Evolutionary conservation across 2,329 filamentous ascomycete species (phyloP), one percentile per base, ranked within the genome.

Genomic region (Trichoderma atrobrunneum): DNA sequence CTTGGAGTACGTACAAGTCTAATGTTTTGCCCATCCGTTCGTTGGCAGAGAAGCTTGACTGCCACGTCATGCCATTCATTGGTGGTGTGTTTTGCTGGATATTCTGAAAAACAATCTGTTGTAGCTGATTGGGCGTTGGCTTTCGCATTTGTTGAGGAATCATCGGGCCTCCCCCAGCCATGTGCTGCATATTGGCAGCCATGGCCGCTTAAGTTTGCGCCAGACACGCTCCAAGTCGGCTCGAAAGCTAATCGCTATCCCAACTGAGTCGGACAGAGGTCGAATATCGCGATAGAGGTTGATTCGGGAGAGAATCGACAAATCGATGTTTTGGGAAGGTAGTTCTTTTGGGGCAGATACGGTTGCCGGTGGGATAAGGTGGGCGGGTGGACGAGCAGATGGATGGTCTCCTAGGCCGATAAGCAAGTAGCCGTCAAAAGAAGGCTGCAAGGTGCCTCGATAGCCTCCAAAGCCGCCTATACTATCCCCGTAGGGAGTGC

Each of bases 181-280:
- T 88, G 77, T 87, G 87, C 79, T 85, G 85, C 81, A 89, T 86
- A 76, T 88, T 89, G 78, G 85, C 87, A 82, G 87, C 87, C 87
- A 90, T 89, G 81, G 85, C 85, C 83, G 85, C 85, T 74, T 72
- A 72, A 59, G 66, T 71, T 57, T 72, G 72, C 68, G 73, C 32
- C 69, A 73, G 57, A 72, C 76, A 72, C 74, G 72, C 74, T 72
- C 77, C 76, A 75, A 67, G 72, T 67, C 74, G 68, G 56, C 34
- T 21, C 70, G 18, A 12, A 6, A 28, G 18, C 30, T 36, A 68
- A 16, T 14, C 34, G 26, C 39, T 28, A 54, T 18, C 59, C 56
- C 36, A 12, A 26, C 32, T 24, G 28, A 43, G 51, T 34, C 43
- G 51, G 21, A 60, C 21, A 16, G 43, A 36, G 34, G 26, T 11